These are phyloP conservation scores for Ceratorhiza oryzae-sativae DNA, from an alignment of 1,284 basidiomycete genomes.

Conservation along the genomic window DNA sequence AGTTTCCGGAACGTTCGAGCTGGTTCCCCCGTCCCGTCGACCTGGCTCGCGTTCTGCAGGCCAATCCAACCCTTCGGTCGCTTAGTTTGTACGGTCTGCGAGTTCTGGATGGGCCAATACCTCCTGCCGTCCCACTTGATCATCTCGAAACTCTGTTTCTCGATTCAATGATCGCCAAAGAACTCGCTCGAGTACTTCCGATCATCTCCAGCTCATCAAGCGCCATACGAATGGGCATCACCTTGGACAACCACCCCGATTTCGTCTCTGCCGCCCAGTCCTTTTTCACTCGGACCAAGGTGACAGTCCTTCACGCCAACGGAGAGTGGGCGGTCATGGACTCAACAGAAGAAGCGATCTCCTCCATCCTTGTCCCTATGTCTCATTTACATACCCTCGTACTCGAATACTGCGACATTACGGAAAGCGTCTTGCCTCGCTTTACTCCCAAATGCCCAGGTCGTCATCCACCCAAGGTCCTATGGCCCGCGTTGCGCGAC, in stretches of 20 bases:
- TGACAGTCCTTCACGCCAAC: not conserved
- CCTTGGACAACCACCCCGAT: not conserved
- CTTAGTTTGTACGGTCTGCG: too few species aligned
- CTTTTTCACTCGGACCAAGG: not conserved
- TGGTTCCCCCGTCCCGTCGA: not conserved
- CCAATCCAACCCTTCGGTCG: not conserved
- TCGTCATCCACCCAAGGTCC: not conserved
- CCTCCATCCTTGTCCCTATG: not conserved
- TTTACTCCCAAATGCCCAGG: not conserved
- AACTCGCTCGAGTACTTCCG: not conserved
- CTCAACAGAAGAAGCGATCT: not conserved
- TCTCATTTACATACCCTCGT: not conserved
- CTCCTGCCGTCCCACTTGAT: too few species aligned
- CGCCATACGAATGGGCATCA: not conserved
- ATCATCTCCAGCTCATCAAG: not conserved
- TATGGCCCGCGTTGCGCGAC: not conserved
- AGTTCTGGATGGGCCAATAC: too few species aligned
- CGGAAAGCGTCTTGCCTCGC: not conserved
- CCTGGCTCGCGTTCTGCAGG: not conserved
- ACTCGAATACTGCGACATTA: not conserved
- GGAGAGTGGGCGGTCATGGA: not conserved
- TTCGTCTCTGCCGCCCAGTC: not conserved
- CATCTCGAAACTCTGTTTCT: too few species aligned
- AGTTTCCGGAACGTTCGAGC: not conserved
- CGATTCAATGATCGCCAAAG: not conserved